These are phyloP conservation scores for Xylona heveae DNA, from an alignment of 495 filamentous ascomycete species.

Conservation along the genomic window DNA sequence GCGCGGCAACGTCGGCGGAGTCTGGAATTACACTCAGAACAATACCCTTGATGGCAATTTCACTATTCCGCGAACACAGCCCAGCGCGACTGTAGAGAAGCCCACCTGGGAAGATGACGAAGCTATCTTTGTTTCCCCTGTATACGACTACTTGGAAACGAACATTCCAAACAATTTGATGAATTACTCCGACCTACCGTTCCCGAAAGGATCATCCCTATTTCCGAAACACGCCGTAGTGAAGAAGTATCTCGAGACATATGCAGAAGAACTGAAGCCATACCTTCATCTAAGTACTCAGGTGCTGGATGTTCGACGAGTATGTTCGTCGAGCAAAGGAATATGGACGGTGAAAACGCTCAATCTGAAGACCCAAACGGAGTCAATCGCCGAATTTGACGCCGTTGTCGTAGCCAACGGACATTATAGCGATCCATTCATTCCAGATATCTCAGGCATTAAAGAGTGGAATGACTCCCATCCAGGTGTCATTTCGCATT, in stretches of 20 bases:
- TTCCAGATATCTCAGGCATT: not conserved
- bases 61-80: not conserved
- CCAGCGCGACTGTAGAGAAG: not conserved
- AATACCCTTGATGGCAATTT: not conserved
- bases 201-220: slow-evolving; percentile 30
- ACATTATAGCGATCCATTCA: not conserved
- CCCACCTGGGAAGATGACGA: not conserved
- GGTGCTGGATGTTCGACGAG: not conserved
- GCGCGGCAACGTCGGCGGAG: not conserved
- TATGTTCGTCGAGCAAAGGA: not conserved
- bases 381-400: slow-evolving; percentile 10
- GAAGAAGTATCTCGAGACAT: not conserved
- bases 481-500: not conserved
- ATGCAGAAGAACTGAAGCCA: not conserved
- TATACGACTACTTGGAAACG: not conserved
- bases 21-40: not conserved
- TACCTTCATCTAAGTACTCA: not conserved
- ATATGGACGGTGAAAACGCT: not conserved
- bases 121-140: not conserved
- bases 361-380: too few relatives aligned
- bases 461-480: not conserved
- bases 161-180: not conserved
- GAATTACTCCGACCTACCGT: slow-evolving; percentile 11
- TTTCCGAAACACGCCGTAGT: not conserved
- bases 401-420: not conserved